Conservation (phyloP, 2,329 filamentous ascomycete genomes). For the Ophiocordyceps sinensis region DNA sequence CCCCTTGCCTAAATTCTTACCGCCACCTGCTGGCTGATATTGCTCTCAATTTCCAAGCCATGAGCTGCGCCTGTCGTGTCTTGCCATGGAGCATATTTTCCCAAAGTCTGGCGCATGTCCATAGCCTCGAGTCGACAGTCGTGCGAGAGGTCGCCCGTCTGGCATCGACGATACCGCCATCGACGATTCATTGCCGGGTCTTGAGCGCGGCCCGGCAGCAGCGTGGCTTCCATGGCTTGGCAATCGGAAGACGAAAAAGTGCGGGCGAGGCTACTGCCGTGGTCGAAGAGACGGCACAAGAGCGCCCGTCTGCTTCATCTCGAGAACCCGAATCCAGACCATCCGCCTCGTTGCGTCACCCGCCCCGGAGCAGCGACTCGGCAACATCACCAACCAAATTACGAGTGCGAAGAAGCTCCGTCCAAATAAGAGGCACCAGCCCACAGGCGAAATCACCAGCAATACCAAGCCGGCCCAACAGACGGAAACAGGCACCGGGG, state of each 20-base stretch:
- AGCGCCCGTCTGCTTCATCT: neutral
- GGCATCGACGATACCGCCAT: neutral
- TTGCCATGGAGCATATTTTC: conserved; percentile 32
- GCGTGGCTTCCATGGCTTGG: conserved; percentile 8
- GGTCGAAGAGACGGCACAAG: neutral
- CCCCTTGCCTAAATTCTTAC: too few relatives aligned
- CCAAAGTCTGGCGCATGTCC: conserved; percentile 27
- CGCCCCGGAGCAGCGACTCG: too few relatives aligned
- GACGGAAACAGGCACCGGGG: neutral
- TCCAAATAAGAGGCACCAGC: neutral
- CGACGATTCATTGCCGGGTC: neutral
- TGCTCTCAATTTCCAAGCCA: conserved; percentile 9
- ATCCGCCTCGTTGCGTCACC: too few relatives aligned
- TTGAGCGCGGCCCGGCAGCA: neutral
- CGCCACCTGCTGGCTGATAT: too few relatives aligned
- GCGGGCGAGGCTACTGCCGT: neutral
- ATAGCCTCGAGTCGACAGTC: conserved; percentile 13
- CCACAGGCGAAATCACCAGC: neutral
- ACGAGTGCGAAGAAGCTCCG: too few relatives aligned
- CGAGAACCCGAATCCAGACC: neutral
- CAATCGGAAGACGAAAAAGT: conserved; percentile 6
- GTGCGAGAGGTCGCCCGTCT: neutral
- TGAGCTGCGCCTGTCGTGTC: conserved; percentile 34
- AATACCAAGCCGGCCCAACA: too few relatives aligned
- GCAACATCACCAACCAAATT: too few relatives aligned